Evolutionary conservation across 352 stramenopile species (phyloP).

Genomic region (Phytophthora capsici): DNA sequence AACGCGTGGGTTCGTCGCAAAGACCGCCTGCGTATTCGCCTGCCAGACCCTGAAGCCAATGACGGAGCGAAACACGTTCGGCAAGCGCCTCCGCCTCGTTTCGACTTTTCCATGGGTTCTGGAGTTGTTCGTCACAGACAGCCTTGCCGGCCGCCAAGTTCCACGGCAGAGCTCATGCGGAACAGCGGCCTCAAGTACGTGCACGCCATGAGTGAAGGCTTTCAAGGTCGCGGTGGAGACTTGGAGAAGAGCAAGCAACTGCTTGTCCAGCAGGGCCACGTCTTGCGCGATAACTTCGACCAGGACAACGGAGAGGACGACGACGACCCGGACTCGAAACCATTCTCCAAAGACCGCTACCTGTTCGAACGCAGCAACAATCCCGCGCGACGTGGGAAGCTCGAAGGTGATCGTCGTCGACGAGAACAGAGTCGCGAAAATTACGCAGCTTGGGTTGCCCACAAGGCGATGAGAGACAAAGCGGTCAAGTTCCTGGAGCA

Average conservation of each 20-base stretch:
- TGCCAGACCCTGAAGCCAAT: conserved; percentile 47
- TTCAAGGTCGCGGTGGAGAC: conserved; percentile 83
- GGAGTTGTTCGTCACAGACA: conserved; percentile 63
- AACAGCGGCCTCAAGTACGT: conserved; percentile 84
- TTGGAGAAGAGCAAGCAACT: conserved; percentile 81
- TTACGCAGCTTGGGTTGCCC: conserved; percentile 76
- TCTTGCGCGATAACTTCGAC: conserved; percentile 80
- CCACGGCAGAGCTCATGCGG: conserved; percentile 79
- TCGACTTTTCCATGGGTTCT: conserved; percentile 74
- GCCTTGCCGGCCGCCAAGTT: conserved; percentile 64
- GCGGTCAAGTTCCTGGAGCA: conserved; percentile 76
- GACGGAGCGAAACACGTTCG: conserved; percentile 5
- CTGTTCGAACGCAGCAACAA: conserved; percentile 79
- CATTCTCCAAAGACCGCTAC: conserved; percentile 77
- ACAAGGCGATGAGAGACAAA: conserved; percentile 84
- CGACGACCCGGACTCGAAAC: conserved; percentile 31
- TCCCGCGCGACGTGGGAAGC: conserved; percentile 55
- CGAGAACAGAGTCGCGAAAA: conserved; percentile 72
- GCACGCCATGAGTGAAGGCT: conserved; percentile 86
- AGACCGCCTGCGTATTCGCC: conserved; percentile 73
- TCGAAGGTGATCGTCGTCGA: conserved; percentile 46
- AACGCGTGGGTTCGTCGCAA: conserved; percentile 84
- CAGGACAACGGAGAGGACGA: conserved; percentile 53
- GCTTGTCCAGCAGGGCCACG: conserved; percentile 78
- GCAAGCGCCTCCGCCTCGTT: conserved; percentile 43